Conservation (phyloP, 768 basidiomycete species). For the Suillus luteus region DNA sequence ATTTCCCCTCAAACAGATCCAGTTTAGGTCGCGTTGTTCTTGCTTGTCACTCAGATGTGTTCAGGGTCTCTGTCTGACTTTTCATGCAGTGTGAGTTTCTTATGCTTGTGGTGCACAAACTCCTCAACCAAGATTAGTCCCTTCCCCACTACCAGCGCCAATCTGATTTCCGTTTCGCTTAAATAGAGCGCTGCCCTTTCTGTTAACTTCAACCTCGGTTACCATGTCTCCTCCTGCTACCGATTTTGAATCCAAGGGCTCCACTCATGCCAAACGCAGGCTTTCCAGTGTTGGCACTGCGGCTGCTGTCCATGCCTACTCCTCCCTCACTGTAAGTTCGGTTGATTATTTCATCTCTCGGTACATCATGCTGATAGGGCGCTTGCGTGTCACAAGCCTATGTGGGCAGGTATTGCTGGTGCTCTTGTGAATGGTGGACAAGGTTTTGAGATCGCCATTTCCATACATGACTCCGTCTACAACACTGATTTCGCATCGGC, state of each 20-base stretch:
- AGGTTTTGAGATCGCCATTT: constrained; percentile 71
- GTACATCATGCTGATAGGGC: constrained; percentile 10
- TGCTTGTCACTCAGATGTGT: constrained; percentile 18
- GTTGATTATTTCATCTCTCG: background rate
- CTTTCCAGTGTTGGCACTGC: constrained; percentile 55
- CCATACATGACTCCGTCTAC: constrained; percentile 85
- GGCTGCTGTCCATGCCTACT: constrained; percentile 55
- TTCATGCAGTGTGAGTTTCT: constrained; percentile 11
- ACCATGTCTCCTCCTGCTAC: constrained; percentile 50
- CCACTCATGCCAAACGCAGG: constrained; percentile 63
- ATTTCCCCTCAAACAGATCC: constrained; percentile 5
- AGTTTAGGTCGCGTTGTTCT: background rate
- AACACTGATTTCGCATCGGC: constrained; percentile 74
- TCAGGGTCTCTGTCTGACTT: constrained; percentile 26
- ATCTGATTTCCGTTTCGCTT: constrained; percentile 15
- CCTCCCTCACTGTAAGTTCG: constrained; percentile 64
- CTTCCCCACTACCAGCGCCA: constrained; percentile 15
- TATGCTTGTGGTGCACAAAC: constrained; percentile 11
- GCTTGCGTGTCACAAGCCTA: constrained; percentile 53
- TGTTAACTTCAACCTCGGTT: constrained; percentile 23
- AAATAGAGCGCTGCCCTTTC: constrained; percentile 36
- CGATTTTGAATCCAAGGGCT: constrained; percentile 65
- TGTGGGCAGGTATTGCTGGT: constrained; percentile 86
- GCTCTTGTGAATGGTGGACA: constrained; percentile 57
- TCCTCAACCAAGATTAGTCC: constrained; percentile 14